Evolutionary conservation across 495 filamentous ascomycete genomes (phyloP).

Genomic region (Penicillium diatomitis): DNA sequence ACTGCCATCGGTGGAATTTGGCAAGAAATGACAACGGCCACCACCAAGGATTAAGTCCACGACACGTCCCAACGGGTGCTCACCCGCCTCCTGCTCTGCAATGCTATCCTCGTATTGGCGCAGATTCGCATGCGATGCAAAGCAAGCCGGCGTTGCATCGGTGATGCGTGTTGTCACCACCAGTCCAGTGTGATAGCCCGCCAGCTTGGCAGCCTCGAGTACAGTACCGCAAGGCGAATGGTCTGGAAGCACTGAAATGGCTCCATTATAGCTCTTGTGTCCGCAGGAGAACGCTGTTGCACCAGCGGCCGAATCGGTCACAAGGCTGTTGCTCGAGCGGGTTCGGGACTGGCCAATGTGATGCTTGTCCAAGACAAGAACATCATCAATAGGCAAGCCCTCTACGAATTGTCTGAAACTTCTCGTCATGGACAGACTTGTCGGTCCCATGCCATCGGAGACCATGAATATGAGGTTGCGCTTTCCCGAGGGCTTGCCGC

Average conservation of each 20-base stretch:
- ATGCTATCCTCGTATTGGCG: slow-evolving; percentile 80
- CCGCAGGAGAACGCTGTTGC: slow-evolving; percentile 94
- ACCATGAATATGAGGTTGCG: slow-evolving; percentile 98
- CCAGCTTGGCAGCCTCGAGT: slow-evolving; percentile 84
- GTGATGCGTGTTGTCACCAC: slow-evolving; percentile 95
- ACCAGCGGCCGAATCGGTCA: slow-evolving; percentile 92
- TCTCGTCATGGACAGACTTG: slow-evolving; percentile 75
- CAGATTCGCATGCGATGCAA: slow-evolving; percentile 77
- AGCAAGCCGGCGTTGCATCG: slow-evolving; percentile 95
- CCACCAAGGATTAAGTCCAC: slow-evolving; percentile 91
- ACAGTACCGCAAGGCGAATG: slow-evolving; percentile 85
- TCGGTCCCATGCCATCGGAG: slow-evolving; percentile 94
- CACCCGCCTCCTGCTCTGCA: slow-evolving; percentile 82
- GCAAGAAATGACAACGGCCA: slow-evolving; percentile 86
- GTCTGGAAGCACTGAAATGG: slow-evolving; percentile 82
- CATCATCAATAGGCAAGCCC: slow-evolving; percentile 58
- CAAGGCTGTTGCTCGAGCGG: slow-evolving; percentile 66
- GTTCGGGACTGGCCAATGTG: slow-evolving; percentile 85
- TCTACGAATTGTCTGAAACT: slow-evolving; percentile 67
- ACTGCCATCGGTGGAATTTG: slow-evolving; percentile 64
- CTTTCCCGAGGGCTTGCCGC: slow-evolving; percentile 57
- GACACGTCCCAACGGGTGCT: slow-evolving; percentile 72
- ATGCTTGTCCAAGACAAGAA: slow-evolving; percentile 71
- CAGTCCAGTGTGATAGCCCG: slow-evolving; percentile 84
- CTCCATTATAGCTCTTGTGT: slow-evolving; percentile 88